Base-by-base conservation (phyloP, 2,329 filamentous ascomycete species). In the Neonectria sp. region DNA sequence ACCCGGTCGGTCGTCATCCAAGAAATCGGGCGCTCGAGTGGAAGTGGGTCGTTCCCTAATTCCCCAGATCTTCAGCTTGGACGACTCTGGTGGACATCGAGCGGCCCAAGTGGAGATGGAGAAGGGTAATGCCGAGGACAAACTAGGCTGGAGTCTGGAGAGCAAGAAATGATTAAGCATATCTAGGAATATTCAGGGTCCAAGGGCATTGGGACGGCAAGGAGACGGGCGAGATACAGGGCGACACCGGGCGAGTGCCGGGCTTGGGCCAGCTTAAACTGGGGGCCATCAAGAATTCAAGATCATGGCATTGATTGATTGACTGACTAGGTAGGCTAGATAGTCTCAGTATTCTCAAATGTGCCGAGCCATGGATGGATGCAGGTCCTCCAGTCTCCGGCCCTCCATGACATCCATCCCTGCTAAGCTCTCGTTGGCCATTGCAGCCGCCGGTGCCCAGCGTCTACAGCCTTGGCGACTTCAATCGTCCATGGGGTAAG, bases 1-100 rank as follows among this genome's bases (percentile, higher is more conserved):
- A 35, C 51, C 31, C 29, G 29, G 13, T 33, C 40, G 31, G 51
- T 24, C 31, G 13, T 53, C 29, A 35, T 35, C 31, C n/a, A 21
- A 21, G n/a, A 35, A n/a, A 40, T 11, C n/a, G 17, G 15, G 15
- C 29, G 29, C 27, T 9, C 27, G 29, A n/a, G 37, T 40, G 15
- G 17, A 21, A 21, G n/a, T 24, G 31, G 31, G 51, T 35, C 51
- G n/a, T 13, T 53, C 29, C 40, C 40, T 45, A 24, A 33, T 53
- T 24, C 51, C 51, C 51, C 51, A 53, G 51, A 53, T 53, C 51
- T 53, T 12, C 17, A 53, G n/a, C 9, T 21, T 21, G 13, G 31
- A 21, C 31, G 29, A 29, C n/a, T n/a, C 6, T 37, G 29, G 51
- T n/a, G 33, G 51, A 7, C 9, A 53, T 53, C 51, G 51, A 53